Evolutionary conservation across 495 filamentous ascomycete species (phyloP).

Genomic region (Penicillium arizonense): DNA sequence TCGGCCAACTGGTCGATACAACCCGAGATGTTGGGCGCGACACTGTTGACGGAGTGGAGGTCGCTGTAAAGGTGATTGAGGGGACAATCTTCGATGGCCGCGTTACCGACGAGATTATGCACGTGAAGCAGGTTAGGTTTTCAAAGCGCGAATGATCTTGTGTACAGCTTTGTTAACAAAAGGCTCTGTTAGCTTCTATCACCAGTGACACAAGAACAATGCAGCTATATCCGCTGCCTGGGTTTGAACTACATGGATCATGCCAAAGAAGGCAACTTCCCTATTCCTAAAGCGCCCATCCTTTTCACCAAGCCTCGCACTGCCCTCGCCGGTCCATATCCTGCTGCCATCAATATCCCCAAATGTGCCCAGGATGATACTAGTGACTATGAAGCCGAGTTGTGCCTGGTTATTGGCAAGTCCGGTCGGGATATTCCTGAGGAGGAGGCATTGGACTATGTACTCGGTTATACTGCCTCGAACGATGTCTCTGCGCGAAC

Average conservation of each 20-base stretch:
- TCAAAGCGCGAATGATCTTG: not conserved
- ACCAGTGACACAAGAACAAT: slow-evolving; percentile 29
- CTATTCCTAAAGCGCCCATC: slow-evolving; percentile 38
- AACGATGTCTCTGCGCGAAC: slow-evolving; percentile 43
- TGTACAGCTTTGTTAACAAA: not conserved
- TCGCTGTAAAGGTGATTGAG: slow-evolving; percentile 32
- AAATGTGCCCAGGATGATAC: slow-evolving; percentile 43
- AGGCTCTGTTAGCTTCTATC: slow-evolving; percentile 25
- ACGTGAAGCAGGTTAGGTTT: slow-evolving; percentile 27
- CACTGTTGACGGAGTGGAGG: slow-evolving; percentile 27
- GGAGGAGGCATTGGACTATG: slow-evolving; percentile 39
- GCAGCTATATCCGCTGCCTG: slow-evolving; percentile 41
- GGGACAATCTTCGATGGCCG: slow-evolving; percentile 39
- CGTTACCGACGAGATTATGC: slow-evolving; percentile 31
- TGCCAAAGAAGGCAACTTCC: slow-evolving; percentile 36
- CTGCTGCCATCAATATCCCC: slow-evolving; percentile 41
- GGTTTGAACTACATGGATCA: slow-evolving; percentile 48
- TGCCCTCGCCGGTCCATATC: slow-evolving; percentile 41
- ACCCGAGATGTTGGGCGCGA: slow-evolving; percentile 38
- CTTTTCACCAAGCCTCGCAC: slow-evolving; percentile 49
- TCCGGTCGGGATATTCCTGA: slow-evolving; percentile 38
- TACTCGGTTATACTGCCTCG: slow-evolving; percentile 39
- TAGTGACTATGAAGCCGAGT: slow-evolving; percentile 50
- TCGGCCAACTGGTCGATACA: slow-evolving; percentile 39
- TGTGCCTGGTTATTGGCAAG: slow-evolving; percentile 40